These are phyloP conservation scores for Dendryphion nanum DNA, from an alignment of 2,329 filamentous ascomycete species.

Conservation along the genomic window DNA sequence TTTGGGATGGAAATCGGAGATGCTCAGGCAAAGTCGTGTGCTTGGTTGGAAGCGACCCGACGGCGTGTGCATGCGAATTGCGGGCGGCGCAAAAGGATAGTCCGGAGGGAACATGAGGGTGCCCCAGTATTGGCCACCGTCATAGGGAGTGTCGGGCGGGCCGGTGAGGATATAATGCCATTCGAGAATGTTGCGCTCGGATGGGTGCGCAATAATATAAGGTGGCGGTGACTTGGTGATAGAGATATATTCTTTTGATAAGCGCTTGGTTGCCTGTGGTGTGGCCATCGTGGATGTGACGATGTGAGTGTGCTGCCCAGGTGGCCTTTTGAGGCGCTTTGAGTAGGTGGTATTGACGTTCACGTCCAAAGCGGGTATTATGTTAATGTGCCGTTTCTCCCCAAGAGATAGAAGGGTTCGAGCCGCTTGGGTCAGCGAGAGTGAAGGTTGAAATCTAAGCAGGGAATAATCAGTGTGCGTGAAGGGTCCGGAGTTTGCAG, in stretches of 20 bases:
- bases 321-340: no score
- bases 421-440: no score
- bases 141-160: slow-evolving; percentile 89
- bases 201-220: slow-evolving; percentile 85
- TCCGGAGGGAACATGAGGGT: slow-evolving; percentile 92
- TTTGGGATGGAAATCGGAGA: slow-evolving; percentile 96
- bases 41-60: slow-evolving; percentile 93
- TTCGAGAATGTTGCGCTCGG: slow-evolving; percentile 87
- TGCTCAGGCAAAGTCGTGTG: slow-evolving; percentile 88
- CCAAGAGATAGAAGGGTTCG: no score
- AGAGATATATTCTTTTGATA: slow-evolving; percentile 63
- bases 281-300: slow-evolving; percentile 44
- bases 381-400: no score
- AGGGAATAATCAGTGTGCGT: no score
- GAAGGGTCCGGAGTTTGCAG: no score
- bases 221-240: slow-evolving; percentile 77
- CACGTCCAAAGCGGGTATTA: no score
- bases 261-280: slow-evolving; percentile 42
- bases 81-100: slow-evolving; percentile 95
- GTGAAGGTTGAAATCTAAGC: no score
- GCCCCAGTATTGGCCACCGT: slow-evolving; percentile 96
- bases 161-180: slow-evolving; percentile 97
- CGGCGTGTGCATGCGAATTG: slow-evolving; percentile 98
- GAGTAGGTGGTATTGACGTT: no score
- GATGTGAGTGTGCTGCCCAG: no score